Percentiles rank a stretch among this genome's conserved stretches.
phyloP scores from a whole-genome alignment of 2,329 filamentous ascomycete species.

The Diplodia intermedia region DNA sequence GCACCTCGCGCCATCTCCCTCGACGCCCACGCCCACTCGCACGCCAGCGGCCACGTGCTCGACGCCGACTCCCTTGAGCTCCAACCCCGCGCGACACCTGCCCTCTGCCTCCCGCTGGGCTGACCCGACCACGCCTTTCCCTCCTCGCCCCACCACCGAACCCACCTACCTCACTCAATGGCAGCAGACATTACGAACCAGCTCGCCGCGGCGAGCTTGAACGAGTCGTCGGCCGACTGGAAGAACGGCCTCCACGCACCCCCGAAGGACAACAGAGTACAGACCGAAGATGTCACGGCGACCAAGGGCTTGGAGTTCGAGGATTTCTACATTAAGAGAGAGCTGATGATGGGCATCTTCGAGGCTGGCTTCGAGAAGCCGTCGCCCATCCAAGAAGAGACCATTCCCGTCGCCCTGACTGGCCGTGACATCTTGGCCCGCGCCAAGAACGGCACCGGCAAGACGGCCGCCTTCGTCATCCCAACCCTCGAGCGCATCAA shows the following conservation, averaged over 20 bases:
- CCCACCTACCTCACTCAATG: slow-evolving; percentile 43
- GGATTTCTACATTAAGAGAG: slow-evolving; percentile 92
- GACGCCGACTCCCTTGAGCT: slow-evolving; percentile 22
- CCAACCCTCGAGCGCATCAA: slow-evolving; percentile 95
- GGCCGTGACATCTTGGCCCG: slow-evolving; percentile 94
- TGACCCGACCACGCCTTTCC: slow-evolving; percentile 16
- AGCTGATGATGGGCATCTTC: slow-evolving; percentile 98
- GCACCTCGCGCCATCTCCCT: slow-evolving; percentile 9
- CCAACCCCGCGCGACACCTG: slow-evolving; percentile 19
- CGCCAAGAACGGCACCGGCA: slow-evolving; percentile 98
- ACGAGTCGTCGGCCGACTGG: slow-evolving; percentile 69
- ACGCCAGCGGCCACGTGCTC: slow-evolving; percentile 23
- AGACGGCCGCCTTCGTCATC: slow-evolving; percentile 97
- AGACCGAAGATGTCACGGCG: slow-evolving; percentile 97
- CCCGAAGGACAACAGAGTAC: slow-evolving; percentile 75
- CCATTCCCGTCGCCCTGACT: slow-evolving; percentile 93
- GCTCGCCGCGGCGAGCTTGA: slow-evolving; percentile 62
- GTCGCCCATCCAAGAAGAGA: slow-evolving; percentile 98
- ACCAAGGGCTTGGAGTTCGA: slow-evolving; percentile 98
- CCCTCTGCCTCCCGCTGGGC: slow-evolving; percentile 8
- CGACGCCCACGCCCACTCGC: slow-evolving; percentile 23
- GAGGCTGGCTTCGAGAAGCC: slow-evolving; percentile 99
- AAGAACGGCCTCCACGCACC: slow-evolving; percentile 76
- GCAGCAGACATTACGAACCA: slow-evolving; percentile 61
- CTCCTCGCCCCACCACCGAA: neutral